Conservation (phyloP, 192 early-diverging fungal genomes). For the Linnemannia schmuckeri region DNA sequence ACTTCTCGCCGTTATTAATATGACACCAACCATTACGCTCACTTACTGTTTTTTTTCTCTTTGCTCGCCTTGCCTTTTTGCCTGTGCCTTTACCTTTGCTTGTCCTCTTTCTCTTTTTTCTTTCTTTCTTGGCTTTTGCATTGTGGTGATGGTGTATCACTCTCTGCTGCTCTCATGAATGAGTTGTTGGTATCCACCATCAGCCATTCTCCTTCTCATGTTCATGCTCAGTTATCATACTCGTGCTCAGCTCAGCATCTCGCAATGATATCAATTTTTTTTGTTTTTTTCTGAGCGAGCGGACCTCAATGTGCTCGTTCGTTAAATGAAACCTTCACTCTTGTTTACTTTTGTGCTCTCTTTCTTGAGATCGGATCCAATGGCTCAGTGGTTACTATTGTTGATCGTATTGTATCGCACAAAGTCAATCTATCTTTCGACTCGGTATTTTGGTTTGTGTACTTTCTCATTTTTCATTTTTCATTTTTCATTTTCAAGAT, state of each 20-base stretch:
- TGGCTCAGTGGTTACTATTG: not conserved
- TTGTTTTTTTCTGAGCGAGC: too few species aligned
- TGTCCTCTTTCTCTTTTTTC: too few species aligned
- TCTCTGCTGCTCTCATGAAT: too few species aligned
- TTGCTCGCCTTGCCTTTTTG: not conserved
- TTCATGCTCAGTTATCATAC: not conserved
- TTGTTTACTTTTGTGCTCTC: not conserved
- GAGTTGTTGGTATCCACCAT: not conserved
- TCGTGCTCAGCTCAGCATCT: not conserved
- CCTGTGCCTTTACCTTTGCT: not conserved
- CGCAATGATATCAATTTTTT: too few species aligned
- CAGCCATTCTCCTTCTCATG: not conserved
- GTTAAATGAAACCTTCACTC: conserved; percentile 4
- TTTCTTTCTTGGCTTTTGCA: too few species aligned
- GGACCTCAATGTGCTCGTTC: too few species aligned
- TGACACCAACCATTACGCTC: not conserved
- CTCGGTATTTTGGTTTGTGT: not conserved
- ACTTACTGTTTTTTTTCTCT: not conserved
- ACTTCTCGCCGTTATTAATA: not conserved
- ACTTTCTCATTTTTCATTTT: not conserved
- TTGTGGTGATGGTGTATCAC: not conserved
- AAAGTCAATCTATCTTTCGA: not conserved
- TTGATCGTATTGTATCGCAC: not conserved
- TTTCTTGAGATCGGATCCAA: not conserved
- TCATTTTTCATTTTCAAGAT: not conserved